Percentiles rank a stretch among this genome's conserved stretches.
phyloP scores from a whole-genome alignment of 495 filamentous ascomycete genomes.

The Aspergillus bertholletiae region DNA sequence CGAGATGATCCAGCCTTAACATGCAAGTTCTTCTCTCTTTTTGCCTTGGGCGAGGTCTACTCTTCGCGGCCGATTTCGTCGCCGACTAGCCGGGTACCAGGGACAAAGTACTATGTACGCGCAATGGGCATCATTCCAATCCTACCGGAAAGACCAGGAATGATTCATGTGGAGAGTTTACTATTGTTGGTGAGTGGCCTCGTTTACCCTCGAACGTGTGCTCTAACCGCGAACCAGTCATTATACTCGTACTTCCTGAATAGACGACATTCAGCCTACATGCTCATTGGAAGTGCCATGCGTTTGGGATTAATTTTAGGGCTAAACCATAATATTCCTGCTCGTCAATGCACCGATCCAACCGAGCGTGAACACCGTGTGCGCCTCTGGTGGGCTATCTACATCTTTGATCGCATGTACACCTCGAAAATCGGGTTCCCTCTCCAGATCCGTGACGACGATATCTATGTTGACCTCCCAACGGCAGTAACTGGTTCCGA shows the following conservation, averaged over 20 bases:
- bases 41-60: constrained; percentile 32
- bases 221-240: constrained; percentile 16
- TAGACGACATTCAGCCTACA: constrained; percentile 28
- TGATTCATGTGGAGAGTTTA: constrained; percentile 24
- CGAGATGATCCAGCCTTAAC: constrained; percentile 20
- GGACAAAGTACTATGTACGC: constrained; percentile 26
- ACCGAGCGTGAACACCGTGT: constrained; percentile 27
- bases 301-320: constrained; percentile 27
- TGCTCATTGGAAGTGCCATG: constrained; percentile 27
- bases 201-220: not conserved
- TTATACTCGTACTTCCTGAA: constrained; percentile 33
- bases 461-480: constrained; percentile 31
- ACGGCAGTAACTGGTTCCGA: constrained; percentile 9
- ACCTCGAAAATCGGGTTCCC: constrained; percentile 30
- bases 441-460: constrained; percentile 25
- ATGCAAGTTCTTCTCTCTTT: constrained; percentile 29
- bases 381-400: constrained; percentile 31
- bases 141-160: constrained; percentile 25
- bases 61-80: constrained; percentile 13
- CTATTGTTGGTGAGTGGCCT: constrained; percentile 21
- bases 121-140: constrained; percentile 29
- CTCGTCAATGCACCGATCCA: constrained; percentile 21
- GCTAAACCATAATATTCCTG: constrained; percentile 31
- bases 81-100: constrained; percentile 21
- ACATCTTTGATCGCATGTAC: constrained; percentile 34